These are phyloP conservation scores for Quercus engelmannii DNA, from an alignment of 306 rosid species.

Conservation along the genomic window DNA sequence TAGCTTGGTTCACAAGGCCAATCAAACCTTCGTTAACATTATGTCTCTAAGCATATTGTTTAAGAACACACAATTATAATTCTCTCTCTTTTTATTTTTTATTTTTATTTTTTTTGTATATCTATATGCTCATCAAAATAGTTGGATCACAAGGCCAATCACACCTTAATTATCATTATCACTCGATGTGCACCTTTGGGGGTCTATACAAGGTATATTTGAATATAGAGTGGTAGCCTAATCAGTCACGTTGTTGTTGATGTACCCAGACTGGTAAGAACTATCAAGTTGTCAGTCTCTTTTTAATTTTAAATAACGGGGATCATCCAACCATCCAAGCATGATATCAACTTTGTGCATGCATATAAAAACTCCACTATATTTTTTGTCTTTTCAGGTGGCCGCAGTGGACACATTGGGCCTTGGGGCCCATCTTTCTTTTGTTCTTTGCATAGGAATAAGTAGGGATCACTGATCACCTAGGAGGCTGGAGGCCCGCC, in stretches of 20 bases:
- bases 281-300: constrained; percentile 18
- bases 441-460: constrained; percentile 11
- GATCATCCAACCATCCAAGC: constrained; percentile 13
- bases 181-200: too few species aligned
- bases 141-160: neutral
- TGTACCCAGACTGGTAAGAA: neutral
- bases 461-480: neutral
- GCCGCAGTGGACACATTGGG: constrained; percentile 42
- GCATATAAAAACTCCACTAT: constrained; percentile 34
- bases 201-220: neutral
- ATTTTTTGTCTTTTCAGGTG: constrained; percentile 44
- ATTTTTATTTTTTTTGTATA: neutral
- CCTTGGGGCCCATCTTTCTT: constrained; percentile 18
- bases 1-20: too few species aligned
- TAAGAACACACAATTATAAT: too few species aligned
- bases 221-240: constrained; percentile 24
- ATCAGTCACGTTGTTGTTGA: neutral
- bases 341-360: constrained; percentile 38
- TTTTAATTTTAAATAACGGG: constrained; percentile 29
- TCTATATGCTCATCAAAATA: neutral
- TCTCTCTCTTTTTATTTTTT: neutral
- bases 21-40: too few species aligned
- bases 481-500: neutral
- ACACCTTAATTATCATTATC: neutral
- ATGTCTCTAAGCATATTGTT: too few species aligned